Percentiles rank a stretch among this genome's conserved stretches.
Evolutionary conservation across 164 flowering plant genomes (phyloP).

Genomic region (Nymphaea thermarum): DNA sequence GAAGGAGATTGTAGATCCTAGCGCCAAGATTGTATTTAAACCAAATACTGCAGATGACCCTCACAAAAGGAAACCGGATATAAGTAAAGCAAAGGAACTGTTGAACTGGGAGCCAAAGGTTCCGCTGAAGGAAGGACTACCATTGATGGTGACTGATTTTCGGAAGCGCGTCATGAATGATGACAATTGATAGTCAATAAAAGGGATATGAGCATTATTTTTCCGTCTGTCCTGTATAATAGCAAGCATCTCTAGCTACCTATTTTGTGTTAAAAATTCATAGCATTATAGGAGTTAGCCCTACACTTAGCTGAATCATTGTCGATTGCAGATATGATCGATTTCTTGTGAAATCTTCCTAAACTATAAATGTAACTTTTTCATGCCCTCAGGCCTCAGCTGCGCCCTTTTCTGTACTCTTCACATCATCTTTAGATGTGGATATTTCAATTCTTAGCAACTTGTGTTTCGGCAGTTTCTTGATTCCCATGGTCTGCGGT

Average conservation of each 20-base stretch:
- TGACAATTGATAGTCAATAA: conserved; percentile 7
- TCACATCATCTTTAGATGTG: too few relatives aligned
- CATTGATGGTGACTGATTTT: conserved; percentile 80
- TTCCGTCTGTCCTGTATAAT: not conserved
- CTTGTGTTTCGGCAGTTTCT: too few relatives aligned
- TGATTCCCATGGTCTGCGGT: too few relatives aligned
- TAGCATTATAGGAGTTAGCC: too few relatives aligned
- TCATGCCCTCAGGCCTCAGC: too few relatives aligned
- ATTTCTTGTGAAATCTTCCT: too few relatives aligned
- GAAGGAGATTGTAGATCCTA: conserved; percentile 66
- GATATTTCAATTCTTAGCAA: too few relatives aligned
- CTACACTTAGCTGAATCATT: too few relatives aligned
- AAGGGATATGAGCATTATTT: not conserved
- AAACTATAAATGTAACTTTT: too few relatives aligned
- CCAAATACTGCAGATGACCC: conserved; percentile 92
- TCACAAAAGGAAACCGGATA: conserved; percentile 89
- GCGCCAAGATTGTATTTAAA: conserved; percentile 65
- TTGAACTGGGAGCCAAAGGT: conserved; percentile 93
- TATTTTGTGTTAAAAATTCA: not conserved
- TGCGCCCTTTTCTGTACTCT: too few relatives aligned
- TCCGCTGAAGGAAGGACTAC: conserved; percentile 60
- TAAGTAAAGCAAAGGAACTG: conserved; percentile 69
- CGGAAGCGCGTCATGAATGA: conserved; percentile 57
- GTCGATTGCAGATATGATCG: too few relatives aligned
- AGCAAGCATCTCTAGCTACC: not conserved